Conservation (phyloP, 1,139 yeast genomes). For the Eremothecium cymbalariae region DNA sequence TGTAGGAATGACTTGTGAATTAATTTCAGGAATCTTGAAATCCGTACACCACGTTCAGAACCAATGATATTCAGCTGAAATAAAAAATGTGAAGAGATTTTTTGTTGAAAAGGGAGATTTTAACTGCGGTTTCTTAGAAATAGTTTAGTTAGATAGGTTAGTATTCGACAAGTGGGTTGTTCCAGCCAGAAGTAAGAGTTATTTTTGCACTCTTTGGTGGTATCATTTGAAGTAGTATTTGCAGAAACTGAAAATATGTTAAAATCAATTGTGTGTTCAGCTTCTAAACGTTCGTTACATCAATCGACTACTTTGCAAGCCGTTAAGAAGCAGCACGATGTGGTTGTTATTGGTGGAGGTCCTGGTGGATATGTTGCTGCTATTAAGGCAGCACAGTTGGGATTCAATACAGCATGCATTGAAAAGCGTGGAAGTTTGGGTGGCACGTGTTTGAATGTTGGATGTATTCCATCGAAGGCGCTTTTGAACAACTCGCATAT, state of each 20-base stretch:
- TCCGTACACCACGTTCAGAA: too few relatives aligned
- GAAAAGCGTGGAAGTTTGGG: conserved; percentile 96
- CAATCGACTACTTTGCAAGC: conserved; percentile 12
- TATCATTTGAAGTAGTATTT: not conserved
- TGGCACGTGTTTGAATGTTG: conserved; percentile 97
- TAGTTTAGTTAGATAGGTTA: too few relatives aligned
- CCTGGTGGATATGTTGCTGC: conserved; percentile 99
- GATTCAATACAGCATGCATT: conserved; percentile 88
- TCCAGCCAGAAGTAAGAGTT: too few relatives aligned
- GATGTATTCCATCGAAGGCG: conserved; percentile 98
- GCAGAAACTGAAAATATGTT: not conserved
- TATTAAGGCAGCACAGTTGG: conserved; percentile 95
- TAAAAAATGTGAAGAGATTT: too few relatives aligned
- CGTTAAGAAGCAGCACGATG: conserved; percentile 59
- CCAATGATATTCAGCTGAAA: too few relatives aligned
- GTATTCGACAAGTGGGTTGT: too few relatives aligned
- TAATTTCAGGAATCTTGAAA: too few relatives aligned
- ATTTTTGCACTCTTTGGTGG: not conserved
- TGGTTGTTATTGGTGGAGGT: conserved; percentile 96
- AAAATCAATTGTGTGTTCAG: conserved; percentile 4
- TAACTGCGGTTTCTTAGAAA: too few relatives aligned
- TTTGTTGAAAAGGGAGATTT: too few relatives aligned
- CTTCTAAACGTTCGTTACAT: conserved; percentile 9
- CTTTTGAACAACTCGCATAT: conserved; percentile 89
- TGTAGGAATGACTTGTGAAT: too few relatives aligned